Conservation (phyloP, 768 basidiomycete genomes). For the Psilocybe tampanensis region DNA sequence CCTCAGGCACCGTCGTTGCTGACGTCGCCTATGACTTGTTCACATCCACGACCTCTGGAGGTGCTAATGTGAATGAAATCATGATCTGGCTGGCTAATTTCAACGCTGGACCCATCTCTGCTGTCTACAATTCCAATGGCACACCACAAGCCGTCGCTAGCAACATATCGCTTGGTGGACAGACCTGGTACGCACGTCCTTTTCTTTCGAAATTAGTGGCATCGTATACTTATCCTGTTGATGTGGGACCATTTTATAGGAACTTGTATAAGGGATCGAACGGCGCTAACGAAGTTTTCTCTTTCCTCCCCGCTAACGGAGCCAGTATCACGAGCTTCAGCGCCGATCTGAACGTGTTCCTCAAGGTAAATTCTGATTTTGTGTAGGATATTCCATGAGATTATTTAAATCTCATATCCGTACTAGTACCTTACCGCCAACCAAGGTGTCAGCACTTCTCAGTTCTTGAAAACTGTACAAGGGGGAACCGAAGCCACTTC, state of each 20-base stretch:
- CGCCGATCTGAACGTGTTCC: constrained; percentile 55
- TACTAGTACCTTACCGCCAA: constrained; percentile 54
- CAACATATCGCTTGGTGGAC: constrained; percentile 47
- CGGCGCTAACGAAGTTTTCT: constrained; percentile 52
- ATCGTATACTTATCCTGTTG: background rate
- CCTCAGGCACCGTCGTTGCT: constrained; percentile 44
- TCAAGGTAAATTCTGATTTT: constrained; percentile 36
- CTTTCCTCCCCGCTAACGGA: constrained; percentile 43
- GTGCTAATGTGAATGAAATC: constrained; percentile 49
- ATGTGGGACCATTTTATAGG: constrained; percentile 32
- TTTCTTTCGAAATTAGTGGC: background rate
- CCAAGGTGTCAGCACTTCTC: constrained; percentile 46
- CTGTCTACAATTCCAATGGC: constrained; percentile 45
- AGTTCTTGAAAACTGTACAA: constrained; percentile 62
- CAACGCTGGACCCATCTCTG: constrained; percentile 61
- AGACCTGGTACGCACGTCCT: constrained; percentile 43
- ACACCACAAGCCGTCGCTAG: constrained; percentile 46
- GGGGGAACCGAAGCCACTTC: constrained; percentile 66
- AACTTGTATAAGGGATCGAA: constrained; percentile 58
- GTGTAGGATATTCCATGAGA: background rate
- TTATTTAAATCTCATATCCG: background rate
- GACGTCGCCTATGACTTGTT: constrained; percentile 69
- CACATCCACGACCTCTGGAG: constrained; percentile 53
- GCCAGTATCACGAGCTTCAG: constrained; percentile 48
- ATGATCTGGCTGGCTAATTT: constrained; percentile 70